A percentile compares a stretch with the other conserved stretches of the same genome.
Conservation (phyloP, 2,329 filamentous ascomycete genomes). For the Sporothrix curviconia region DNA sequence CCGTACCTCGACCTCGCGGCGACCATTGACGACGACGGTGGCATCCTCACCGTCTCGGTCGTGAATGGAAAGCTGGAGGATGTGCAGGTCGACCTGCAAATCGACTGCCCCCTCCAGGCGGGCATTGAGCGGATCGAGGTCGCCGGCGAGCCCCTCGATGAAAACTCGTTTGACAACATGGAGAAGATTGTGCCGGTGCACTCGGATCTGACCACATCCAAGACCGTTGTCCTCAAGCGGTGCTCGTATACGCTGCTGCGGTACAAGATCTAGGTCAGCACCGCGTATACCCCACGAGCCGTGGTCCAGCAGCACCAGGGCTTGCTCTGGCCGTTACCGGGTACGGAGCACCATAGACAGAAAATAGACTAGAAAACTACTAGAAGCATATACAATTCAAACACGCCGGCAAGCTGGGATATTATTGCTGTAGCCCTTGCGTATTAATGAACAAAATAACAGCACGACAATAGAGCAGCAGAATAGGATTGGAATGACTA, state of each 20-base stretch:
- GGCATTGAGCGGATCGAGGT: conserved; percentile 5
- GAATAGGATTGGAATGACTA: too few species aligned
- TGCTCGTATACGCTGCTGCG: conserved; percentile 7
- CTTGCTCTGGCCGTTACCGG: too few species aligned
- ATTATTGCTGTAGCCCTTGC: too few species aligned
- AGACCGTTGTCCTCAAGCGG: neutral
- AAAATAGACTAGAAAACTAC: too few species aligned
- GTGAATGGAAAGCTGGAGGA: conserved; percentile 6
- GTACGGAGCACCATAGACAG: too few species aligned
- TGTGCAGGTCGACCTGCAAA: neutral
- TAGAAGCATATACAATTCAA: too few species aligned
- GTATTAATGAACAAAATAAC: too few species aligned
- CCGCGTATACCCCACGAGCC: too few species aligned
- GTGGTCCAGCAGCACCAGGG: too few species aligned
- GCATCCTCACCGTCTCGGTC: neutral
- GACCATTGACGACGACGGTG: neutral
- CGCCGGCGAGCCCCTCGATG: neutral
- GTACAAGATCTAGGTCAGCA: too few species aligned
- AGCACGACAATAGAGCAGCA: too few species aligned
- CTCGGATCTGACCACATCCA: neutral
- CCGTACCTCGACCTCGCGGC: conserved; percentile 3
- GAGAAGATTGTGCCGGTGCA: conserved; percentile 2
- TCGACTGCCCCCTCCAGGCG: neutral
- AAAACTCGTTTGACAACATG: conserved; percentile 4
- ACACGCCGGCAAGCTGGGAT: too few species aligned